phyloP scores from a whole-genome alignment of 1,284 basidiomycete species.

The Coniferiporia sulphurascens region DNA sequence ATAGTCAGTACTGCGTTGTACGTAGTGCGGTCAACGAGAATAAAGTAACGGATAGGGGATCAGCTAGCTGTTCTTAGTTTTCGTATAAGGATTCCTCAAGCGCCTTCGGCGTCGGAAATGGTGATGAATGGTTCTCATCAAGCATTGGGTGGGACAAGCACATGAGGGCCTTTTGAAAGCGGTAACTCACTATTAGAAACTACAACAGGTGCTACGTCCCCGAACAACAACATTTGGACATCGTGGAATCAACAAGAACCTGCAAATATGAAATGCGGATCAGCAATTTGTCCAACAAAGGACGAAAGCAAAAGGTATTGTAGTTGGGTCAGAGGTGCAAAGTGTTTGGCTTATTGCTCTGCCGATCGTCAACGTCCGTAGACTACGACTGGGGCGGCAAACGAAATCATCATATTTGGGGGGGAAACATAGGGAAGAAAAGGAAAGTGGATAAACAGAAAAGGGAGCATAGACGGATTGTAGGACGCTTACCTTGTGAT shows the following conservation, averaged over 20 bases:
- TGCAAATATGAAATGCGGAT: background rate
- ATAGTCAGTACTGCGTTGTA: no score
- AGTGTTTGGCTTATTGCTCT: constrained; percentile 23
- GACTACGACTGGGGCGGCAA: constrained; percentile 15
- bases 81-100: constrained; percentile 17
- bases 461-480: no score
- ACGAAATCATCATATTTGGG: constrained; percentile 21
- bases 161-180: background rate
- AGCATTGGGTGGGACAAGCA: background rate
- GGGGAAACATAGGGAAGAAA: no score
- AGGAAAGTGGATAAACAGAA: no score
- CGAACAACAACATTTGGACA: background rate
- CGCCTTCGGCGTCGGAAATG: constrained; percentile 18
- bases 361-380: constrained; percentile 23
- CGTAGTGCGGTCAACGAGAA: no score
- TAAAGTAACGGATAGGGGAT: constrained; percentile 3
- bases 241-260: background rate
- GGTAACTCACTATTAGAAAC: background rate
- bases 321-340: constrained; percentile 22
- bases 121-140: constrained; percentile 21
- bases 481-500: no score
- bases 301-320: background rate
- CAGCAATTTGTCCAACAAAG: background rate
- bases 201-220: background rate
- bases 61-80: constrained; percentile 26